Evolutionary conservation across 2,329 filamentous ascomycete genomes (phyloP).

Genomic region (Sclerotinia sclerotiorum): DNA sequence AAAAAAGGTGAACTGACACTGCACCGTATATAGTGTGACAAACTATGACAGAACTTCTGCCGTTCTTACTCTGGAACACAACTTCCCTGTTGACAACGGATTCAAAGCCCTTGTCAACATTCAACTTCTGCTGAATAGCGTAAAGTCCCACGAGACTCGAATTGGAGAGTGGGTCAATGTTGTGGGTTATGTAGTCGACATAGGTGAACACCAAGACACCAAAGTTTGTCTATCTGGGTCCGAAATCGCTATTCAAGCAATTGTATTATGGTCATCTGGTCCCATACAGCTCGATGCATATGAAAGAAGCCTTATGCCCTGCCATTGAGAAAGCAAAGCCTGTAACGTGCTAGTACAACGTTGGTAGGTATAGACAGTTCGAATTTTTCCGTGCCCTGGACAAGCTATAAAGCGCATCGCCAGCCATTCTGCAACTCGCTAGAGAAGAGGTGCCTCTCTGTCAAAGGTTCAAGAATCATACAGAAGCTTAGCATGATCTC

Average conservation of each 20-base stretch:
- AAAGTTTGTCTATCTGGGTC: conserved; percentile 35
- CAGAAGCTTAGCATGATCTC: neutral
- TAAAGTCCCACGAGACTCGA: conserved; percentile 63
- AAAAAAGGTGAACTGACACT: conserved; percentile 13
- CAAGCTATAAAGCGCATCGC: neutral
- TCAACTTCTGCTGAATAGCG: conserved; percentile 64
- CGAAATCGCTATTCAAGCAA: conserved; percentile 61
- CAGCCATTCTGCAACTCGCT: neutral
- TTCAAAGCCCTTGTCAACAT: conserved; percentile 66
- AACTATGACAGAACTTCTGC: conserved; percentile 57
- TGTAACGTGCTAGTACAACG: neutral
- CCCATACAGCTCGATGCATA: conserved; percentile 71
- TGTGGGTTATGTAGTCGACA: conserved; percentile 68
- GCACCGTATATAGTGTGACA: conserved; percentile 51
- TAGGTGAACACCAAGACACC: conserved; percentile 22
- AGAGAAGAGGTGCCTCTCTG: neutral
- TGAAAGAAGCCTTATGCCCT: conserved; percentile 47
- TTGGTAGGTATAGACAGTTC: neutral
- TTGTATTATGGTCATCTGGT: conserved; percentile 76
- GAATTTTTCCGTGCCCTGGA: neutral
- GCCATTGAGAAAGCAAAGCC: neutral
- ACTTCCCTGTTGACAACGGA: conserved; percentile 52
- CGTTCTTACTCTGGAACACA: conserved; percentile 66
- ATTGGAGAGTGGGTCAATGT: conserved; percentile 88
- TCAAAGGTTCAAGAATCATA: neutral